phyloP scores from a whole-genome alignment of 306 rosid genomes.

The Rubus parviflorus region DNA sequence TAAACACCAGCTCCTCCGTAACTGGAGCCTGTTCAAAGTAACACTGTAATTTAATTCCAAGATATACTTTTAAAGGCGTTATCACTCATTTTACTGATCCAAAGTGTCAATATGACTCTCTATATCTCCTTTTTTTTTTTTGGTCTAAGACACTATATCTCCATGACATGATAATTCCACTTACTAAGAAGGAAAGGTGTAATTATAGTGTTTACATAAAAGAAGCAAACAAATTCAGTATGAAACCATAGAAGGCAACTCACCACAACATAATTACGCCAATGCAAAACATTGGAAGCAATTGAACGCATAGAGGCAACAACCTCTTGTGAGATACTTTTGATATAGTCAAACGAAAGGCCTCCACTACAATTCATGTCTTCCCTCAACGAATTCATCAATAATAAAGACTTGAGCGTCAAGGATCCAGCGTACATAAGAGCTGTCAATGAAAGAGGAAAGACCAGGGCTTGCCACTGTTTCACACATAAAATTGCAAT shows the following conservation, averaged over 20 bases:
- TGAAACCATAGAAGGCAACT: slow-evolving; percentile 35
- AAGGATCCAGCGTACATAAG: slow-evolving; percentile 81
- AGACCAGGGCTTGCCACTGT: slow-evolving; percentile 90
- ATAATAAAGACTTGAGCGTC: slow-evolving; percentile 51
- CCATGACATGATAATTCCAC: neutral
- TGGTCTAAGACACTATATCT: neutral
- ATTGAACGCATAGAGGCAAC: slow-evolving; percentile 32
- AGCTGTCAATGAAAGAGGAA: slow-evolving; percentile 82
- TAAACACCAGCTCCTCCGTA: slow-evolving; percentile 91
- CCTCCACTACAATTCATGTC: slow-evolving; percentile 33
- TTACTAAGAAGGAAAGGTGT: neutral
- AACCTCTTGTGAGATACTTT: slow-evolving; percentile 24
- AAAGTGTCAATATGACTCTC: neutral
- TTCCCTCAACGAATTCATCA: slow-evolving; percentile 55
- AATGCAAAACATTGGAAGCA: slow-evolving; percentile 54
- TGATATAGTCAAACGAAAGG: slow-evolving; percentile 41
- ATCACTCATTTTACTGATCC: slow-evolving; percentile 10
- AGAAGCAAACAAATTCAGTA: neutral
- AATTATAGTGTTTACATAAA: neutral
- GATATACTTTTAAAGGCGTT: neutral
- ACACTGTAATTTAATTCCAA: slow-evolving; percentile 2
- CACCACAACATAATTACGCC: slow-evolving; percentile 91
- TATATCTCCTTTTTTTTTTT: too few relatives aligned
- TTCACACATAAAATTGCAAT: slow-evolving; percentile 70
- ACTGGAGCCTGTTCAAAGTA: slow-evolving; percentile 76